phyloP scores from a whole-genome alignment of 805 yeast species.

The Yarrowia hollandica region DNA sequence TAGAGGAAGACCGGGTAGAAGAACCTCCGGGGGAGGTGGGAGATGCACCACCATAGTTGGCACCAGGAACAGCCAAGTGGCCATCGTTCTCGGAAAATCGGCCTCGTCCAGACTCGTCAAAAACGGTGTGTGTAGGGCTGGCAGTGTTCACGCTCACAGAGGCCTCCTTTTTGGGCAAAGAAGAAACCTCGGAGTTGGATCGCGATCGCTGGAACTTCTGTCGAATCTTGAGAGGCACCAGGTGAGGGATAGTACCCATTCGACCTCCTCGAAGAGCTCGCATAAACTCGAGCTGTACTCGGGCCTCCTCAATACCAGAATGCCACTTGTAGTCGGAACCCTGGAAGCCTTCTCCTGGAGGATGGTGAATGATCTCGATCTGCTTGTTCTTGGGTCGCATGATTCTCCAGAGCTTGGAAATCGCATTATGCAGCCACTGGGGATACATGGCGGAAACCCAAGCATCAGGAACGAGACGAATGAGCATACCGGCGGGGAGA shows the following conservation, averaged over 20 bases:
- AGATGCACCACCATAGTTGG: conserved; percentile 12
- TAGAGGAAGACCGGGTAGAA: conserved; percentile 36
- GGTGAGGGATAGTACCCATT: conserved; percentile 34
- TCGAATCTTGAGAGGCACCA: conserved; percentile 30
- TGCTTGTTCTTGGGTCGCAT: conserved; percentile 11
- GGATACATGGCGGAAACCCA: conserved; percentile 38
- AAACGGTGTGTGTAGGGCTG: conserved; percentile 17
- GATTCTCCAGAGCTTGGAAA: conserved; percentile 31
- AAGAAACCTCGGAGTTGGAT: conserved; percentile 32
- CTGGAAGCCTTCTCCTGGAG: conserved; percentile 5
- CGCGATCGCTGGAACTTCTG: conserved; percentile 32
- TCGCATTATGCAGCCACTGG: conserved; percentile 2
- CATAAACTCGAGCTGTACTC: conserved; percentile 43
- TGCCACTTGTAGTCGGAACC: conserved; percentile 41
- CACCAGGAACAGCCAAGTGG: conserved; percentile 34
- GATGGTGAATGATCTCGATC: conserved; percentile 3
- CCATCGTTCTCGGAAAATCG: conserved; percentile 25
- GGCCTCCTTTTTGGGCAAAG: conserved; percentile 31
- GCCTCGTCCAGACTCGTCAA: conserved; percentile 15
- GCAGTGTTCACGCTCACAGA: conserved; percentile 25
- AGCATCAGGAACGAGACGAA: conserved; percentile 80
- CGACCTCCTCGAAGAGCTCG: conserved; percentile 46
- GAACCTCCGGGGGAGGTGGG: conserved; percentile 30
- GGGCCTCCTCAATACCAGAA: conserved; percentile 45
- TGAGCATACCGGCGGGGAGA: conserved; percentile 72